Conservation (phyloP, 441 rosid species). For the Populus hybrid region DNA sequence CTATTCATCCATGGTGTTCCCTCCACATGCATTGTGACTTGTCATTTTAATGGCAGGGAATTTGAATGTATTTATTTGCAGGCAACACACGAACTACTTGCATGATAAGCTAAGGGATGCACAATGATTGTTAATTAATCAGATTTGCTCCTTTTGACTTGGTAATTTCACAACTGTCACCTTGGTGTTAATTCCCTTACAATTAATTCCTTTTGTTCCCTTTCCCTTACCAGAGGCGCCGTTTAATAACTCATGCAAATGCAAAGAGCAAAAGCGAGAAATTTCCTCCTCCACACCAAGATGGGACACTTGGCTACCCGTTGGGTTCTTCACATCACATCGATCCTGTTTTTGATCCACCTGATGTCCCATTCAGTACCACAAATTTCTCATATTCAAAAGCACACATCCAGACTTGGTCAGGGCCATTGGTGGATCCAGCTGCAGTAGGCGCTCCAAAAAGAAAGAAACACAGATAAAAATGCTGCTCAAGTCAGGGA, state of each 20-base stretch:
- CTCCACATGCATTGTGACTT: background rate
- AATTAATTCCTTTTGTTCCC: background rate
- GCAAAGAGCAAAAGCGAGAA: slow-evolving; percentile 99
- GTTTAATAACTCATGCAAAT: slow-evolving; percentile 86
- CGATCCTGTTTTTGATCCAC: slow-evolving; percentile 56
- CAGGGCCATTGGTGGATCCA: slow-evolving; percentile 83
- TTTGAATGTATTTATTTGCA: no score
- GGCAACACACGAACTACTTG: background rate
- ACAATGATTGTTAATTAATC: background rate
- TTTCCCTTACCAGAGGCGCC: slow-evolving; percentile 64
- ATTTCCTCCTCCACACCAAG: slow-evolving; percentile 98
- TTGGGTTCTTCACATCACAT: slow-evolving; percentile 71
- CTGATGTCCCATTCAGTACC: slow-evolving; percentile 80
- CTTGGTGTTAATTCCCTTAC: background rate
- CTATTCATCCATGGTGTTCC: background rate
- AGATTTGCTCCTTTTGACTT: background rate
- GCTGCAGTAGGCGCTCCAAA: slow-evolving; percentile 41
- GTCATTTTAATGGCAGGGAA: background rate
- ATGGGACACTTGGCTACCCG: slow-evolving; percentile 77
- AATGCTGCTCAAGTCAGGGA: no score
- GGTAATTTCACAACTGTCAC: background rate
- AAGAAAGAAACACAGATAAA: no score
- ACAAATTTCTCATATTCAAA: slow-evolving; percentile 72
- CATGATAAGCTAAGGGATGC: background rate
- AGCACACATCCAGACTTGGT: slow-evolving; percentile 78